A percentile compares a stretch with the other conserved stretches of the same genome.
phyloP scores from a whole-genome alignment of 805 yeast genomes.

The Kurtzmaniella cleridarum region DNA sequence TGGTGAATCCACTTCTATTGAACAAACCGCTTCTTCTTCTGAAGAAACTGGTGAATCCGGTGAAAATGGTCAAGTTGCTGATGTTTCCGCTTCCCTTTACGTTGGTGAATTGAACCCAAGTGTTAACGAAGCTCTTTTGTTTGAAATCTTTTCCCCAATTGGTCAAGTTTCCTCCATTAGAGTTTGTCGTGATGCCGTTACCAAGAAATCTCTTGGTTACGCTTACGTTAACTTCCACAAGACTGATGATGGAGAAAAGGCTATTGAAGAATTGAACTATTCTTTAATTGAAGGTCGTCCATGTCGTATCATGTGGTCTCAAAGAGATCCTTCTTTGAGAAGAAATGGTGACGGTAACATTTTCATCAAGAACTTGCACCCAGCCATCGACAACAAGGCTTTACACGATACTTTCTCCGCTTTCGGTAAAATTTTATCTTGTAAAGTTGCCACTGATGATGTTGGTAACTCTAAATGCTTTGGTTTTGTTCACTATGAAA shows the following conservation, averaged over 20 bases:
- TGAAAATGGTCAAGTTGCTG: slow-evolving; percentile 39
- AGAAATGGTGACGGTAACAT: slow-evolving; percentile 95
- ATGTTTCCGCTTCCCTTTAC: slow-evolving; percentile 78
- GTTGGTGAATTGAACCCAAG: slow-evolving; percentile 95
- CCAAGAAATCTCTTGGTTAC: slow-evolving; percentile 95
- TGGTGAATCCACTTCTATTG: slow-evolving; percentile 21
- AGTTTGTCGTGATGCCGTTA: slow-evolving; percentile 97
- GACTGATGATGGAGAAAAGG: slow-evolving; percentile 85
- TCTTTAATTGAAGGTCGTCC: slow-evolving; percentile 89
- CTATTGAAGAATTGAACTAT: slow-evolving; percentile 94
- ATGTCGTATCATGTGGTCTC: slow-evolving; percentile 99
- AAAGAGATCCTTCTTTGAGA: slow-evolving; percentile 95
- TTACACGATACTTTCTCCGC: slow-evolving; percentile 96
- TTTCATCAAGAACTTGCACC: slow-evolving; percentile 96
- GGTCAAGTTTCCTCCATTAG: slow-evolving; percentile 96
- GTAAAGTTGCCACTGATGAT: slow-evolving; percentile 95
- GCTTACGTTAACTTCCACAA: slow-evolving; percentile 96
- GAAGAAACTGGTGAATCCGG: slow-evolving; percentile 25
- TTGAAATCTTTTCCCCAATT: slow-evolving; percentile 88
- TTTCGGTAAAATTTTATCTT: slow-evolving; percentile 91
- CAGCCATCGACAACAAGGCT: slow-evolving; percentile 97
- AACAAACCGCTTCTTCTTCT: slow-evolving; percentile 22
- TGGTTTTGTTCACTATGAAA: slow-evolving; percentile 96
- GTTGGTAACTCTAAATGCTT: slow-evolving; percentile 89
- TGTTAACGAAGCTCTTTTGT: slow-evolving; percentile 90